These are phyloP conservation scores for Papilionanthe hybrid DNA, from an alignment of 116 monocot species.

Conservation along the genomic window DNA sequence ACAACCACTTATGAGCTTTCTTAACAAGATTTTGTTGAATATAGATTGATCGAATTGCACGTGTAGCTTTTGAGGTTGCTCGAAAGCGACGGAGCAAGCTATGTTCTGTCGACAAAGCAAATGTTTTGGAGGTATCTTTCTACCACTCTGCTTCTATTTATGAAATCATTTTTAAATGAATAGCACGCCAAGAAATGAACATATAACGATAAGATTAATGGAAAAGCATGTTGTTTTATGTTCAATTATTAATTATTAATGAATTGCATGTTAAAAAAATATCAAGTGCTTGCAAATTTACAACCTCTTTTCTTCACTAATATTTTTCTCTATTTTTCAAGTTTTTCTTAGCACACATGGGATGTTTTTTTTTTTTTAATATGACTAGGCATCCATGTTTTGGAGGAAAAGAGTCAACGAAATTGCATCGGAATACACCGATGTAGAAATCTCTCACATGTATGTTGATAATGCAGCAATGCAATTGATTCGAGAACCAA, in stretches of 20 bases:
- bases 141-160: neutral
- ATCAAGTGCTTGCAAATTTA: neutral
- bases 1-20: neutral
- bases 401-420: conserved; percentile 81
- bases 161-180: neutral
- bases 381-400: conserved; percentile 71
- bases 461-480: conserved; percentile 95
- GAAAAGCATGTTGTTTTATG: neutral
- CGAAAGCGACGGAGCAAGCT: conserved; percentile 64
- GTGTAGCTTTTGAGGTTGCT: conserved; percentile 86
- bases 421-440: conserved; percentile 65
- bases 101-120: conserved; percentile 96
- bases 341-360: neutral
- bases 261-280: neutral
- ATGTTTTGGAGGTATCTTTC: conserved; percentile 80
- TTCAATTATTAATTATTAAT: neutral
- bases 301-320: neutral
- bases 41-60: conserved; percentile 85
- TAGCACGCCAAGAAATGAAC: neutral
- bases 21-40: conserved; percentile 6
- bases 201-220: neutral
- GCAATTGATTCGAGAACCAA: conserved; percentile 93
- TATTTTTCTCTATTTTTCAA: too few relatives aligned
- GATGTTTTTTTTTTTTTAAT: neutral
- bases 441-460: conserved; percentile 85